A percentile compares a stretch with the other conserved stretches of the same genome.
These are phyloP conservation scores for Peronospora farinosa DNA, from an alignment of 352 stramenopile genomes.

Conservation along the genomic window DNA sequence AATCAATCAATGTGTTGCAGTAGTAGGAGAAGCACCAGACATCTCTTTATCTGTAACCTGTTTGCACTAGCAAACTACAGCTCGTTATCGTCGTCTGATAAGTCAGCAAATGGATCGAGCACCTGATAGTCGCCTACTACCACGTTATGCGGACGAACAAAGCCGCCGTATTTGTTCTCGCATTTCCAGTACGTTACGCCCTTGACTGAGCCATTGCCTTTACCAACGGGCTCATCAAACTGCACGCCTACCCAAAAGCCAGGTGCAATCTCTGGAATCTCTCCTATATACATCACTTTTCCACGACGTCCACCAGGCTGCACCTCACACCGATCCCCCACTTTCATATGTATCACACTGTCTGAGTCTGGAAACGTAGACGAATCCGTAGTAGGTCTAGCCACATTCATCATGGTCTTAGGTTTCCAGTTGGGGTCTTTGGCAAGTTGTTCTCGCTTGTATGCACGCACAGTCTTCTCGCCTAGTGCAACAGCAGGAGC, in stretches of 20 bases:
- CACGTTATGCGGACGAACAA: conserved; percentile 93
- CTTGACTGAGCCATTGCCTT: conserved; percentile 90
- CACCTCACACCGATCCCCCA: conserved; percentile 96
- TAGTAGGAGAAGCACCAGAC: background rate
- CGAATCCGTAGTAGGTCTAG: conserved; percentile 29
- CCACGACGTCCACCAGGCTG: conserved; percentile 91
- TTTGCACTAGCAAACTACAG: conserved; percentile 28
- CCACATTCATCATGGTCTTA: conserved; percentile 61
- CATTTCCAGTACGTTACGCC: conserved; percentile 91
- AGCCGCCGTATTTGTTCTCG: conserved; percentile 87
- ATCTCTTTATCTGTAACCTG: background rate
- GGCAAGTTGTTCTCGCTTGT: conserved; percentile 92
- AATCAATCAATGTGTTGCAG: background rate
- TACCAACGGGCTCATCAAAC: conserved; percentile 96
- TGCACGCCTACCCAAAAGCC: conserved; percentile 94
- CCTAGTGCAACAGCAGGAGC: conserved; percentile 27
- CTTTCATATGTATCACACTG: conserved; percentile 74
- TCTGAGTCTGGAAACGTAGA: conserved; percentile 49
- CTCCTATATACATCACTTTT: conserved; percentile 88
- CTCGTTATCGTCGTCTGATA: conserved; percentile 79
- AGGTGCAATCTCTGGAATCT: conserved; percentile 83
- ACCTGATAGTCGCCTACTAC: conserved; percentile 88
- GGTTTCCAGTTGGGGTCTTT: conserved; percentile 95
- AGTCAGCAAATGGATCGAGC: conserved; percentile 72
- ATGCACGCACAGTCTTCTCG: conserved; percentile 96